Base-by-base conservation (phyloP, 768 basidiomycete species). In the Daedaleopsis sinensis region DNA sequence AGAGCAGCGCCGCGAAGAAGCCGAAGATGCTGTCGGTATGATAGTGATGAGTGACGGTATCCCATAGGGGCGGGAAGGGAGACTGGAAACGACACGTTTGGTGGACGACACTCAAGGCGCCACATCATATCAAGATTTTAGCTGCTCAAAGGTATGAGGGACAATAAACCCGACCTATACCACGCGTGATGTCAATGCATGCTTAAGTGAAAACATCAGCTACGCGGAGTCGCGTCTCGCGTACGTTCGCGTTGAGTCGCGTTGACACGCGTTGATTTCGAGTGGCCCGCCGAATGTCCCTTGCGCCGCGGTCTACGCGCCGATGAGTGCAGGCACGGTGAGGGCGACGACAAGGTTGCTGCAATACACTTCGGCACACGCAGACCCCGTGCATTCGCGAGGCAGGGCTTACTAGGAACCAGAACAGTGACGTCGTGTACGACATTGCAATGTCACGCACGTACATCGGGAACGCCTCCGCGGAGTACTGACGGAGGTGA, bases 391-490 rank as follows among this genome's bases (percentile, higher is more conserved):
- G 39, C 39, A 42, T 59, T 63, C 69, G 57, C 7, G 13, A 21
- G 19, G 58, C 16, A 32, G 1, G 5, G 60, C 65, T 52, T 24
- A 66, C 65, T 75, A 68, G 66, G 65, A 68, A 82, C 84, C 86
- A 86, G 0, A 79, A 75, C 16, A 79, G 76, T 4, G 85, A 81
- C 0, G 86, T 87, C 5, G 89, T 86, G 64, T 82, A 84, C 51
- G 84, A 83, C 89, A 91, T 90, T 37, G 89, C 90, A 77, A 89
- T 80, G 67, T 91, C 89, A 67, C 91, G 79, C 59, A 89, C 84
- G 21, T 87, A 87, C 43, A 95, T 78, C 5, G 93, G 93, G 82
- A 91, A 96, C 11, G 89, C 93, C 71, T 95, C 94, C 1, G 94
- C 94, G 3, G 92, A 94, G 71, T 95, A 96, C 0, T 52, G 27